Conservation (phyloP, 1,284 basidiomycete genomes). For the Sanguinoderma infundibulare region DNA sequence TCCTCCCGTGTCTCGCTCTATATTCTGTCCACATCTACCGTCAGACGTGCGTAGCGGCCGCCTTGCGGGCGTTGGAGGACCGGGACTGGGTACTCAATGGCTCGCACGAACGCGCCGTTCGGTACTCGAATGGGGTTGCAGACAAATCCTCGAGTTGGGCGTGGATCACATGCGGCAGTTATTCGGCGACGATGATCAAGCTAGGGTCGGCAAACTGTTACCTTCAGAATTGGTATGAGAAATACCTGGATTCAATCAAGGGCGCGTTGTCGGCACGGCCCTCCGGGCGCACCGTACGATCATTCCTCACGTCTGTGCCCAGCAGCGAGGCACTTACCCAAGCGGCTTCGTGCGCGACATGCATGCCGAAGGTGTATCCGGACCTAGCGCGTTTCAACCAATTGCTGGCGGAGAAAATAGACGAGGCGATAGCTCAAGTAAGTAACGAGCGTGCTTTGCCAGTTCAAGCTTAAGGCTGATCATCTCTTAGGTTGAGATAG, state of each 20-base stretch:
- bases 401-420: background rate
- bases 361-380: background rate
- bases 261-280: background rate
- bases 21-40: background rate
- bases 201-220: background rate
- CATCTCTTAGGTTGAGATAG: background rate
- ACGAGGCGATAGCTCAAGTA: background rate
- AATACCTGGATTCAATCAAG: background rate
- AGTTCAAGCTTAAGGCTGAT: background rate
- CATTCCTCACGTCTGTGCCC: background rate
- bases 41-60: background rate
- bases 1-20: background rate
- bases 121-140: no score
- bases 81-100: background rate
- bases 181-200: rapidly evolving
- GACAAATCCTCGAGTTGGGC: background rate
- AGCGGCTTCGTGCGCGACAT: background rate
- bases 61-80: background rate
- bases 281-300: background rate
- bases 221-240: background rate
- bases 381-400: constrained; percentile 1
- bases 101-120: no score
- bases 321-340: background rate
- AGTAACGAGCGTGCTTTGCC: background rate
- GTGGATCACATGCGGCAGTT: background rate